These are phyloP conservation scores for Verticillium longisporum DNA, from an alignment of 2,329 filamentous ascomycete genomes.

Conservation along the genomic window DNA sequence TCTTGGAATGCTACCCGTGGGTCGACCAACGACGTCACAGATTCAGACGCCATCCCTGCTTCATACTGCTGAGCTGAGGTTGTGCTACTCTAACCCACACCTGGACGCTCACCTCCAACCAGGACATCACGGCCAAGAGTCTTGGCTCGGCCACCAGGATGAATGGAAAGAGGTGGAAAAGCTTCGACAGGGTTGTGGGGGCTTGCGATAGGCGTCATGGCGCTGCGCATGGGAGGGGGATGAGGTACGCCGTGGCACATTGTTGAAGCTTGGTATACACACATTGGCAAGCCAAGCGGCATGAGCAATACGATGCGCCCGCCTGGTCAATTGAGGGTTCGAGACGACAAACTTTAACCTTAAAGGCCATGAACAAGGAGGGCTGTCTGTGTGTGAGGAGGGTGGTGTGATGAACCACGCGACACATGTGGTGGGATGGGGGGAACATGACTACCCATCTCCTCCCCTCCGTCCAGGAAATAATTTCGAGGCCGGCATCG, in stretches of 20 bases:
- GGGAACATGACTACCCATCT: background rate
- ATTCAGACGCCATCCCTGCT: background rate
- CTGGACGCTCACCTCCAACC: background rate
- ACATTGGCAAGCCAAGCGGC: background rate
- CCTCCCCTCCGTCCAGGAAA: background rate
- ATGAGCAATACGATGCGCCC: background rate
- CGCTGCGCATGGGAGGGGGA: background rate
- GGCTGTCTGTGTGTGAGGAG: background rate
- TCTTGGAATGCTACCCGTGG: background rate
- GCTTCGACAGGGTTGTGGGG: background rate
- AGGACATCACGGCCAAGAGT: background rate
- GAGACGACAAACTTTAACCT: background rate
- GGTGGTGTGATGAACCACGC: background rate
- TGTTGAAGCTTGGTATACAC: background rate
- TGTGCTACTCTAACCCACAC: background rate
- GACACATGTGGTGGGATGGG: background rate
- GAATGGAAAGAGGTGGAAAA: slow-evolving; percentile 1
- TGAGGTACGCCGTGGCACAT: background rate
- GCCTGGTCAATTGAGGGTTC: background rate
- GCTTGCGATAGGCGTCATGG: background rate
- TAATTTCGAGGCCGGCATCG: background rate
- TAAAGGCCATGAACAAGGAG: background rate
- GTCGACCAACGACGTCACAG: slow-evolving; percentile 3
- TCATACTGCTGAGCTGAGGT: background rate
- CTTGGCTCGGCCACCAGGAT: background rate